Evolutionary conservation across 371 early-diverging fungal species (phyloP), one percentile per base, ranked within the genome.

Genomic region (Rhizopus stolonifer): DNA sequence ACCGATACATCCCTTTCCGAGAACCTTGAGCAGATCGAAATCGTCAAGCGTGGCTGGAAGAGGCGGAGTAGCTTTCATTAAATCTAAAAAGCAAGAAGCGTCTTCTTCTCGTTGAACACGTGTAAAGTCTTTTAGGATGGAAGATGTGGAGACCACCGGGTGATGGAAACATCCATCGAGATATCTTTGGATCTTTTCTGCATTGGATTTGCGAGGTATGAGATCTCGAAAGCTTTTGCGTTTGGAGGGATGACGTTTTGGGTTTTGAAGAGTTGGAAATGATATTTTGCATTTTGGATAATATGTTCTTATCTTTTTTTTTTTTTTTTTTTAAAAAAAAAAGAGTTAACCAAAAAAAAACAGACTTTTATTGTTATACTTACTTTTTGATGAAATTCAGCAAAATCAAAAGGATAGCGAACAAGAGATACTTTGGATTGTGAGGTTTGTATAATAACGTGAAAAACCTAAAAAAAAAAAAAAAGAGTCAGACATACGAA

Each of bases 1-100:
- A 36, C 83, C 83, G 78, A 84, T 79, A 48, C 71, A 69, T 8
- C 83, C 86, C 63, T 68, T 76, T 2, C 86, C 85, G 0, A 87
- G 49, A 7, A 81, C 78, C 49, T 74, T 73, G 10, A 83, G 43
- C 15, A 85, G 52, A 23, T 67, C 56, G 56, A 77, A 81, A 52
- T 84, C 77, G 5, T 76, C 65, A 1, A 61, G 26, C 2, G 61
- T 40, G 24, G 46, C 33, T 36, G 46, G 26, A n/a, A 32, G 0
- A 13, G 33, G 25, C 17, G 21, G 14, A 23, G 13, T 29, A 24
- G n/a, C 18, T 10, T 36, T 24, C 23, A 15, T 36, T 0, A n/a
- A 5, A 14, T 36, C 36, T 14, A 15, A 5, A 36, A 36, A 4
- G 36, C 6, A n/a, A 2, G 0, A n/a, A n/a, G 49, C 42, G 51